Evolutionary conservation across 106 monocot species (phyloP).

Genomic region (Ottelia alismoides): DNA sequence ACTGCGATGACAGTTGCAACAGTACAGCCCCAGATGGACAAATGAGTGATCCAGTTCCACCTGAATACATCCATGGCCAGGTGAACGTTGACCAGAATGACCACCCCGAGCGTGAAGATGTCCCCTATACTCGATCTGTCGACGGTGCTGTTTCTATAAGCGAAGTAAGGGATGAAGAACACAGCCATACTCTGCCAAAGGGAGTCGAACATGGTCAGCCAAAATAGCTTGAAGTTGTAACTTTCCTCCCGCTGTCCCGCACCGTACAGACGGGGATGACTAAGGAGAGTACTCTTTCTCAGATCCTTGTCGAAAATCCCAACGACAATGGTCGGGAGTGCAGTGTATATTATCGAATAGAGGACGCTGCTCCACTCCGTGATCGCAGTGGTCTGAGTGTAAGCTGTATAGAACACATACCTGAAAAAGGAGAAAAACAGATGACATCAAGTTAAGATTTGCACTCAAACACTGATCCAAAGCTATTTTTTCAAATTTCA

Average conservation of each 20-base stretch:
- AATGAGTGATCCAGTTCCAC: slow-evolving; percentile 76
- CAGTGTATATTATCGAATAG: slow-evolving; percentile 64
- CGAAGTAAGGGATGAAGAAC: slow-evolving; percentile 61
- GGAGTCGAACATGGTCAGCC: slow-evolving; percentile 59
- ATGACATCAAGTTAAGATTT: too few species aligned
- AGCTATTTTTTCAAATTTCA: too few species aligned
- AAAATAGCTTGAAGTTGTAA: slow-evolving; percentile 66
- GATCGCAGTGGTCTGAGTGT: slow-evolving; percentile 50
- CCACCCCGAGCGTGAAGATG: slow-evolving; percentile 55
- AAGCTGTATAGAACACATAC: slow-evolving; percentile 81
- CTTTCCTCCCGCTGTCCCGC: slow-evolving; percentile 77
- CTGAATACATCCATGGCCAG: slow-evolving; percentile 71
- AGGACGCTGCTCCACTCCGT: slow-evolving; percentile 62
- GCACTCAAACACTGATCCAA: too few species aligned
- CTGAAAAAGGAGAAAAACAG: slow-evolving; percentile 19
- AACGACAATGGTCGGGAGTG: slow-evolving; percentile 68
- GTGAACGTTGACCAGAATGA: slow-evolving; percentile 74
- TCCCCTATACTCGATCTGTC: slow-evolving; percentile 66
- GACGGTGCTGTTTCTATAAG: slow-evolving; percentile 43
- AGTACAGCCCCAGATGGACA: slow-evolving; percentile 61
- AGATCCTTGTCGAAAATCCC: slow-evolving; percentile 87
- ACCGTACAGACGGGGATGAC: slow-evolving; percentile 81
- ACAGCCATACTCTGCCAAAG: slow-evolving; percentile 70
- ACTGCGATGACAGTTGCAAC: slow-evolving; percentile 41
- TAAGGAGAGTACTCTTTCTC: slow-evolving; percentile 67